Conservation (phyloP, 805 yeast genomes). For the Hanseniaspora opuntiae region DNA sequence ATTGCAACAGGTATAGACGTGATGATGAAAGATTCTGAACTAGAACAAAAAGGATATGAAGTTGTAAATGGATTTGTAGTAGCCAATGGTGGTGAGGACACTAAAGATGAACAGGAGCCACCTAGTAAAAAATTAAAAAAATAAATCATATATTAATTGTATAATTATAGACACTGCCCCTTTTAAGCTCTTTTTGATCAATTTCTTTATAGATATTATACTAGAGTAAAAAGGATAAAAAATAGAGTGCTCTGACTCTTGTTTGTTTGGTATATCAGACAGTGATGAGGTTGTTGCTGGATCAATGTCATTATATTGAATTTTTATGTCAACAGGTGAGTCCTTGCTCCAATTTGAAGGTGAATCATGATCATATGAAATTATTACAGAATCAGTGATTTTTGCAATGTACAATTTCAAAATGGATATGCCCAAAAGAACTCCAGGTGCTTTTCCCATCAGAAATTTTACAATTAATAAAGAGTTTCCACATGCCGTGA, state of each 20-base stretch:
- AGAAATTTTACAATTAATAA: neutral
- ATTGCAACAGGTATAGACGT: constrained; percentile 40
- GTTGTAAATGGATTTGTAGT: constrained; percentile 10
- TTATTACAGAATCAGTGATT: neutral
- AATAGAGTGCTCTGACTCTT: neutral
- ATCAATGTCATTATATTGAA: neutral
- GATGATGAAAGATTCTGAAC: neutral
- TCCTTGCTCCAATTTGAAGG: neutral
- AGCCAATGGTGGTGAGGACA: neutral
- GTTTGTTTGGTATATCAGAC: neutral
- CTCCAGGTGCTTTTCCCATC: neutral
- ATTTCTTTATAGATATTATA: neutral
- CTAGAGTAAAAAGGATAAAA: neutral
- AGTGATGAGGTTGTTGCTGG: neutral
- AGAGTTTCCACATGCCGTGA: neutral
- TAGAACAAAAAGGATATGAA: neutral
- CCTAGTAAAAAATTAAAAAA: constrained; percentile 5
- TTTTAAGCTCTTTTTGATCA: neutral
- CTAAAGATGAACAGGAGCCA: neutral
- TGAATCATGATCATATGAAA: no score
- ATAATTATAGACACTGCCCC: neutral
- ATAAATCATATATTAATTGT: neutral
- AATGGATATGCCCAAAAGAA: neutral
- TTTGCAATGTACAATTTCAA: neutral
- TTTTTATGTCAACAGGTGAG: neutral